A percentile compares a stretch with the other conserved stretches of the same genome.
phyloP scores from a whole-genome alignment of 176 grass and related monocot genomes.

The Cenchrus purpureus region DNA sequence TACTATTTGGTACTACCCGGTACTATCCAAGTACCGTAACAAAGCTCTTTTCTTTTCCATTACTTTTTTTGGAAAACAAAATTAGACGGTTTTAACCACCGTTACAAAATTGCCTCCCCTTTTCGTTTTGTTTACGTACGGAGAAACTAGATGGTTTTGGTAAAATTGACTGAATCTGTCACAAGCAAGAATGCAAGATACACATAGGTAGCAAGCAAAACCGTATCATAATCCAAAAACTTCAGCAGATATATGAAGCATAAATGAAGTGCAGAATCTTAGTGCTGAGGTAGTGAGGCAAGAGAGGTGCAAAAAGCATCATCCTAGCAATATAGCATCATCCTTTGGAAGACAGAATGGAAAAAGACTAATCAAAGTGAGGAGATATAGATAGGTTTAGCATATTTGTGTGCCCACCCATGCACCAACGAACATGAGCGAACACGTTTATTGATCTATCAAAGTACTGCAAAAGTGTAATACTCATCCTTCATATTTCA shows the following conservation, averaged over 20 bases:
- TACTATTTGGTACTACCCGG: too few relatives aligned
- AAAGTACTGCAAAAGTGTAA: too few relatives aligned
- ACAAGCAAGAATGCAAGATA: neutral
- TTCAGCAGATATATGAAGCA: neutral
- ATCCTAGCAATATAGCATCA: too few relatives aligned
- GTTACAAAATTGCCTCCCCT: too few relatives aligned
- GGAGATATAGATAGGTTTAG: neutral
- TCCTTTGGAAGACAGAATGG: neutral
- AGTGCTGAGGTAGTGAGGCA: neutral
- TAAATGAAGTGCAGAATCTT: neutral
- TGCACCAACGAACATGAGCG: neutral
- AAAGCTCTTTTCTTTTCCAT: too few relatives aligned
- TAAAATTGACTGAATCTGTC: neutral
- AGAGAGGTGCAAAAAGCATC: too few relatives aligned
- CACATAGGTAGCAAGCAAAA: neutral
- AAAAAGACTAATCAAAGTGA: constrained; percentile 22
- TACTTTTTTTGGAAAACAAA: neutral
- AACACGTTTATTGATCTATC: too few relatives aligned
- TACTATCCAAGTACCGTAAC: too few relatives aligned
- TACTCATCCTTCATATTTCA: too few relatives aligned
- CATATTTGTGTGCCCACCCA: constrained; percentile 15
- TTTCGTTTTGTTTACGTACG: too few relatives aligned
- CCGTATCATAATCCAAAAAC: neutral
- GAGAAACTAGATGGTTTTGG: neutral
- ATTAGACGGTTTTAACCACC: neutral